Evolutionary conservation across 495 filamentous ascomycete genomes (phyloP).

Genomic region (Polyplosphaeria fusca): DNA sequence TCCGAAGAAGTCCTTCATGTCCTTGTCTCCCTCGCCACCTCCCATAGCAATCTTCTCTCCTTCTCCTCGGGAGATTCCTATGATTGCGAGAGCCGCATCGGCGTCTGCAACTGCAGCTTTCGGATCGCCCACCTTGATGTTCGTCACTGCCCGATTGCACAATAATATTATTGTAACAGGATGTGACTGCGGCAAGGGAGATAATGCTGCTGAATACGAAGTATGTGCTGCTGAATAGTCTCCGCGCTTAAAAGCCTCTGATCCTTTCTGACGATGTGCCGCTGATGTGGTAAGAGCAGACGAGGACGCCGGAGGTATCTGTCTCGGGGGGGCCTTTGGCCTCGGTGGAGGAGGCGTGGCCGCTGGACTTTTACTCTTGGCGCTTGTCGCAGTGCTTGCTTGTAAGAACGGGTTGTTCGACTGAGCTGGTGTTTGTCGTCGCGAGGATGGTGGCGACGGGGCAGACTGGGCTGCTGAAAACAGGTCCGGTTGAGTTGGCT

Average conservation of each 20-base stretch:
- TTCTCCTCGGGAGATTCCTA: conserved; percentile 74
- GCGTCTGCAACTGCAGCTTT: conserved; percentile 80
- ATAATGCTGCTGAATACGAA: conserved; percentile 73
- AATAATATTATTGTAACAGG: conserved; percentile 80
- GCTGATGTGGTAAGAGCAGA: conserved; percentile 69
- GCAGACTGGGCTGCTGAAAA: conserved; percentile 19
- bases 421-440: conserved; percentile 24
- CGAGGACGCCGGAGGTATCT: conserved; percentile 65
- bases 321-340: conserved; percentile 55
- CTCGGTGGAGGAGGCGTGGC: conserved; percentile 29
- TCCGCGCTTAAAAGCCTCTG: conserved; percentile 86
- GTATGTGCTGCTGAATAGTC: conserved; percentile 84
- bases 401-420: conserved; percentile 31
- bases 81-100: conserved; percentile 72
- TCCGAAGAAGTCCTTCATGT: conserved; percentile 88
- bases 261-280: conserved; percentile 71
- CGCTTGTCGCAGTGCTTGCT: conserved; percentile 11
- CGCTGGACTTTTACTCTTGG: conserved; percentile 24
- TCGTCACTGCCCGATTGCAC: conserved; percentile 87
- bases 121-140: conserved; percentile 83
- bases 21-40: conserved; percentile 63
- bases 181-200: conserved; percentile 72
- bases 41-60: conserved; percentile 72
- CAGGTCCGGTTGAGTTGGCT: conserved; percentile 17
- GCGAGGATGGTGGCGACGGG: conserved; percentile 29